Conservation (phyloP, 805 yeast species). For the Cyberlindnera mycetangii region DNA sequence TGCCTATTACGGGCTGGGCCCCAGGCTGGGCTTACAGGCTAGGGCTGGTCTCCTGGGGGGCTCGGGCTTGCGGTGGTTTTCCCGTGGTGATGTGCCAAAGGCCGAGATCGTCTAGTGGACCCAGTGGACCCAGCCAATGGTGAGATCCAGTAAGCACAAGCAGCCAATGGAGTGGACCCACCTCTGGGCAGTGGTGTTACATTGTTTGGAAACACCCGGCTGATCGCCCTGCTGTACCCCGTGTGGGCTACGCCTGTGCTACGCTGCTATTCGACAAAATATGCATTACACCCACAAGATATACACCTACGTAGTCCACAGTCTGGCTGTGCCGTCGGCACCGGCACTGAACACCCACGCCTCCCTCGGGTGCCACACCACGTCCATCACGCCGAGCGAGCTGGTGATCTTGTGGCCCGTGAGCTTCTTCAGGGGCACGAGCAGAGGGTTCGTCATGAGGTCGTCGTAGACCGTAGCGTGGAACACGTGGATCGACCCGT, state of each 20-base stretch:
- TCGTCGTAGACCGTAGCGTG: constrained; percentile 97
- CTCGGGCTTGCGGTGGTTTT: too few species aligned
- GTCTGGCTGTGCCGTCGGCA: constrained; percentile 92
- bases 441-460: constrained; percentile 88
- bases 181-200: too few species aligned
- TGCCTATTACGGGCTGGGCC: too few species aligned
- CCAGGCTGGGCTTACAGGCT: too few species aligned
- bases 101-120: too few species aligned
- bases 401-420: constrained; percentile 81
- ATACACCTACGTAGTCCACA: constrained; percentile 77
- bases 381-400: constrained; percentile 82
- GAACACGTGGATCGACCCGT: constrained; percentile 89
- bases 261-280: background rate
- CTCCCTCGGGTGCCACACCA: constrained; percentile 95
- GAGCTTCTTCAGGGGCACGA: constrained; percentile 93
- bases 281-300: background rate
- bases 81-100: too few species aligned
- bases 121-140: too few species aligned
- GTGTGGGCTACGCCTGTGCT: background rate
- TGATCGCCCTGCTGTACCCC: too few species aligned
- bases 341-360: constrained; percentile 98
- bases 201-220: too few species aligned
- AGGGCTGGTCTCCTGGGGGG: too few species aligned
- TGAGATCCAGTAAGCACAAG: too few species aligned
- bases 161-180: too few species aligned